Percentiles rank a stretch among this genome's conserved stretches.
Conservation (phyloP, 345 rosid species). For the Microcos paniculata region DNA sequence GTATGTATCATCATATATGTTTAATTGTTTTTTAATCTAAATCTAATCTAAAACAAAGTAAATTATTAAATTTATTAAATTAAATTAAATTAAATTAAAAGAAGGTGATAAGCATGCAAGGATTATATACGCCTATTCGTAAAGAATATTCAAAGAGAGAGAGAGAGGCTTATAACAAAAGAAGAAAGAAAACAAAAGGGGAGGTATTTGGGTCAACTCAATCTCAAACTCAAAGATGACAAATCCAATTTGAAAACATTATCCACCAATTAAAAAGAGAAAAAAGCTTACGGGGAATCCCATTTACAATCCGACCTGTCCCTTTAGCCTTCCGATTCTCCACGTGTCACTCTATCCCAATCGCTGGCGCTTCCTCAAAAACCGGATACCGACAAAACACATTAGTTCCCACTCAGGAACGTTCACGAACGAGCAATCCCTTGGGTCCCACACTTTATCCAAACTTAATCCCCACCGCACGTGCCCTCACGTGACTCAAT, state of each 20-base stretch:
- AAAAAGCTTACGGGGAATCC: conserved; percentile 8
- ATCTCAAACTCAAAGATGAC: background rate
- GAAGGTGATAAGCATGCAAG: too few species aligned
- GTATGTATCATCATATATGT: too few species aligned
- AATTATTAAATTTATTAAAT: too few species aligned
- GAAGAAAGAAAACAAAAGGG: background rate
- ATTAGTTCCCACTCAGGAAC: conserved; percentile 11
- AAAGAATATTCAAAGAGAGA: too few species aligned
- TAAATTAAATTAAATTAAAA: too few species aligned
- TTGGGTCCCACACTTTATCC: conserved; percentile 30
- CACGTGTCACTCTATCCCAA: conserved; percentile 24
- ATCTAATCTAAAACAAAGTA: too few species aligned
- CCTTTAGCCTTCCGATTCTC: background rate
- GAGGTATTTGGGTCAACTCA: conserved; percentile 4
- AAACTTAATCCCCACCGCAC: conserved; percentile 5
- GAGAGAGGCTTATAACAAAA: too few species aligned
- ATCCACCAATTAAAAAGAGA: conserved; percentile 36
- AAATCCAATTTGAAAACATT: conserved; percentile 27
- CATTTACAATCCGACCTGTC: conserved; percentile 20
- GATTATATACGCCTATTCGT: too few species aligned
- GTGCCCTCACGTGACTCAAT: conserved; percentile 26
- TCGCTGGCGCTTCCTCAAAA: conserved; percentile 6
- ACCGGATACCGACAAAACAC: background rate
- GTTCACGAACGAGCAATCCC: conserved; percentile 14
- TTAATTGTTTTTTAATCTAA: too few species aligned